Evolutionary conservation across 2,329 filamentous ascomycete species (phyloP).

Genomic region (Alternaria conjuncta): DNA sequence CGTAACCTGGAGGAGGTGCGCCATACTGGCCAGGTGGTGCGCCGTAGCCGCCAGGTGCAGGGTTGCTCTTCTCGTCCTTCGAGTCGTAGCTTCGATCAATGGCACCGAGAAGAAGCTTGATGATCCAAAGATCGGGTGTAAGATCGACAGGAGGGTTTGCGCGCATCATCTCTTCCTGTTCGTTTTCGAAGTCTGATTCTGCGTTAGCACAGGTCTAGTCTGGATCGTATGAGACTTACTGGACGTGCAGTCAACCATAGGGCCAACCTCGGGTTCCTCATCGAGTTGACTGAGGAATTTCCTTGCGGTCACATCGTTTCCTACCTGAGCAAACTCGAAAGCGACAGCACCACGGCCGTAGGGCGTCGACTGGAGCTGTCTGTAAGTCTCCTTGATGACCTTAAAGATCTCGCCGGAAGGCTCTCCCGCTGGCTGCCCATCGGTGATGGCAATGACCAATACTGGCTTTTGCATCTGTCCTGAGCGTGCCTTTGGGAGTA

Average conservation of each 20-base stretch:
- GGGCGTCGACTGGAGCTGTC: conserved; percentile 49
- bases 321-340: conserved; percentile 74
- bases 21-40: conserved; percentile 42
- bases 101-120: conserved; percentile 71
- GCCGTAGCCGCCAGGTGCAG: conserved; percentile 41
- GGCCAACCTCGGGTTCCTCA: conserved; percentile 66
- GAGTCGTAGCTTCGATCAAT: conserved; percentile 71
- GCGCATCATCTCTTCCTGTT: conserved; percentile 69
- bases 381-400: conserved; percentile 60
- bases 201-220: conserved; percentile 5
- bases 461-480: conserved; percentile 67
- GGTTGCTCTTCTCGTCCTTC: conserved; percentile 66
- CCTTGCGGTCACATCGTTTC: conserved; percentile 68
- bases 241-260: conserved; percentile 71
- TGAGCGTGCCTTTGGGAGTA: conserved; percentile 60
- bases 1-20: conserved; percentile 27
- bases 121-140: conserved; percentile 70
- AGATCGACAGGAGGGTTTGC: conserved; percentile 67
- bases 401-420: conserved; percentile 63
- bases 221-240: conserved; percentile 56
- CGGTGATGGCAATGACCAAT: conserved; percentile 69
- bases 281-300: conserved; percentile 71
- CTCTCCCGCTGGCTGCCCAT: conserved; percentile 71
- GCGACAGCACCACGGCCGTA: conserved; percentile 66
- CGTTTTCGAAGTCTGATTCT: conserved; percentile 67